Conservation (phyloP, 164 flowering plant genomes). For the Paratinospora sagittata region DNA sequence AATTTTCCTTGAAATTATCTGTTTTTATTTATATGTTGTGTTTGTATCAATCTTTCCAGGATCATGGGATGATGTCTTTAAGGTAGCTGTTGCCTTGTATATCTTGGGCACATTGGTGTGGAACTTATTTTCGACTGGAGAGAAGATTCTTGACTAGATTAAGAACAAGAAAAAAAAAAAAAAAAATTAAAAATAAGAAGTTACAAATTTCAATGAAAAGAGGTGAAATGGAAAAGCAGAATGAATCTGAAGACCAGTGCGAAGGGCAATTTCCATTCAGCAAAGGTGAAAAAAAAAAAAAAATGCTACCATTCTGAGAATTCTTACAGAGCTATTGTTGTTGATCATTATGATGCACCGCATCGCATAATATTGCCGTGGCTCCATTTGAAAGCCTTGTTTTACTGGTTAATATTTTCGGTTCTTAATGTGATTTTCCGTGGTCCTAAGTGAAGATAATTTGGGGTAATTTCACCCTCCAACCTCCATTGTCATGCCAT, state of each 20-base stretch:
- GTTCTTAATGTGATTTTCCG: background rate
- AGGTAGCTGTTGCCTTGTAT: slow-evolving; percentile 81
- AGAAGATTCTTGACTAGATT: slow-evolving; percentile 74
- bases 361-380: background rate
- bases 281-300: background rate
- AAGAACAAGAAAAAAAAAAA: background rate
- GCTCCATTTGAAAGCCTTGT: background rate
- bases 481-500: background rate
- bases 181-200: background rate
- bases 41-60: slow-evolving; percentile 39
- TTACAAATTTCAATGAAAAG: background rate
- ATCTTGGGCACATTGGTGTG: slow-evolving; percentile 86
- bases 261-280: background rate
- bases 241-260: background rate
- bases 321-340: background rate
- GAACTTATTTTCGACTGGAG: slow-evolving; percentile 94
- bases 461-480: background rate
- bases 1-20: too few species aligned
- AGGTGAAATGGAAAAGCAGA: background rate
- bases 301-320: background rate
- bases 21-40: too few species aligned
- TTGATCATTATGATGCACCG: background rate
- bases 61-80: slow-evolving; percentile 96
- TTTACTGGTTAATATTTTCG: background rate
- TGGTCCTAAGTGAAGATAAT: background rate